Percentiles rank a stretch among this genome's conserved stretches.
Conservation (phyloP, 129 eudicot genomes). For the Chrysanthemum lavandulifolium region DNA sequence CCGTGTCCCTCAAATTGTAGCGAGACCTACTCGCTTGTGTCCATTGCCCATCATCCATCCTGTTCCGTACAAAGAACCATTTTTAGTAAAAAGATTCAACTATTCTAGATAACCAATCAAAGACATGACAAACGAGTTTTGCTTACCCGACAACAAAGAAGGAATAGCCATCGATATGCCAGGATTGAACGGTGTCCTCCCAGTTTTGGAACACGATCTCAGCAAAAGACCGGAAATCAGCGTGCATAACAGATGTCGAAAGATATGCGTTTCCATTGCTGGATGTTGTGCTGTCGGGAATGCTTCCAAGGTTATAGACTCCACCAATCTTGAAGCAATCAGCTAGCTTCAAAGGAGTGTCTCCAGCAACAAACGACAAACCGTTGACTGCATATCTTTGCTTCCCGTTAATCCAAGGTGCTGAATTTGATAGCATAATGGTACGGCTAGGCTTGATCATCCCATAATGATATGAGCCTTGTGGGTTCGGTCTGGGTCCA, state of each 20-base stretch:
- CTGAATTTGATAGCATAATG: constrained; percentile 84
- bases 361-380: constrained; percentile 61
- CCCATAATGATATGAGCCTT: constrained; percentile 97
- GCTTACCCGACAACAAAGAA: constrained; percentile 85
- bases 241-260: constrained; percentile 78
- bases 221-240: constrained; percentile 71
- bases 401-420: constrained; percentile 76
- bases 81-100: too few relatives aligned
- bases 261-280: constrained; percentile 57
- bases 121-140: too few relatives aligned
- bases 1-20: constrained; percentile 61
- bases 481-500: constrained; percentile 98
- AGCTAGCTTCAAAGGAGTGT: constrained; percentile 87
- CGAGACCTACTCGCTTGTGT: constrained; percentile 48
- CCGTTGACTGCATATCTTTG: constrained; percentile 91
- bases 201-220: constrained; percentile 92
- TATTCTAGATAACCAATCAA: too few relatives aligned
- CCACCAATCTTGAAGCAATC: constrained; percentile 91
- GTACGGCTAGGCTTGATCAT: constrained; percentile 71
- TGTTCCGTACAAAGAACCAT: too few relatives aligned
- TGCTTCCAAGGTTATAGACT: constrained; percentile 69
- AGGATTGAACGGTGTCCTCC: constrained; percentile 86
- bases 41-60: constrained; percentile 77
- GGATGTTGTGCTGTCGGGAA: constrained; percentile 51
- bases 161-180: constrained; percentile 91